Evolutionary conservation across 495 filamentous ascomycete species (phyloP).

Genomic region (Penicillium nucicola): DNA sequence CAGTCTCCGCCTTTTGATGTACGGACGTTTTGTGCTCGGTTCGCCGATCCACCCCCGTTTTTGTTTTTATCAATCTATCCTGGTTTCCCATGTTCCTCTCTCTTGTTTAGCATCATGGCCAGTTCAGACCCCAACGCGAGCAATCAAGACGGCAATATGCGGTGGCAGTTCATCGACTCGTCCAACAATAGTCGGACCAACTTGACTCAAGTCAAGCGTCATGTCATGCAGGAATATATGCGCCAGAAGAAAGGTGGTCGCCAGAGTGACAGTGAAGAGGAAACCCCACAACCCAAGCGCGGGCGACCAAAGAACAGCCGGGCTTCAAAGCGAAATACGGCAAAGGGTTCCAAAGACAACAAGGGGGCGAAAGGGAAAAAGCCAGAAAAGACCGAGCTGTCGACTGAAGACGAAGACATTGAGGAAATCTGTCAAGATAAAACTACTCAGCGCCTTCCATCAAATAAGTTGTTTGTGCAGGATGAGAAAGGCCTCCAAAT

Average conservation of each 20-base stretch:
- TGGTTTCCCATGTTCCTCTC: not conserved
- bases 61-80: no score
- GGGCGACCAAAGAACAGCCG: constrained; percentile 20
- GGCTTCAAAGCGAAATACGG: constrained; percentile 4
- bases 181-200: constrained; percentile 39
- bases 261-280: constrained; percentile 20
- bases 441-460: not conserved
- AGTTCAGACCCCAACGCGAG: not conserved
- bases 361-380: not conserved
- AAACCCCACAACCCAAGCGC: constrained; percentile 12
- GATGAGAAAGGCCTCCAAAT: not conserved
- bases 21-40: no score
- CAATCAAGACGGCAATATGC: constrained; percentile 12
- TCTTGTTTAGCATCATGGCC: constrained; percentile 14
- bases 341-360: constrained; percentile 2
- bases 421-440: constrained; percentile 1
- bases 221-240: constrained; percentile 49
- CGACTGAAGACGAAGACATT: constrained; percentile 1
- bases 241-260: constrained; percentile 36
- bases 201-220: constrained; percentile 41
- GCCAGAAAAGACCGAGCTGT: not conserved
- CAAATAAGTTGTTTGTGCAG: not conserved
- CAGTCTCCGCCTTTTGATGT: no score
- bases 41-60: no score
- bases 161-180: constrained; percentile 44